Conservation (phyloP, 106 monocot genomes). For the Dendrobium huoshanense region DNA sequence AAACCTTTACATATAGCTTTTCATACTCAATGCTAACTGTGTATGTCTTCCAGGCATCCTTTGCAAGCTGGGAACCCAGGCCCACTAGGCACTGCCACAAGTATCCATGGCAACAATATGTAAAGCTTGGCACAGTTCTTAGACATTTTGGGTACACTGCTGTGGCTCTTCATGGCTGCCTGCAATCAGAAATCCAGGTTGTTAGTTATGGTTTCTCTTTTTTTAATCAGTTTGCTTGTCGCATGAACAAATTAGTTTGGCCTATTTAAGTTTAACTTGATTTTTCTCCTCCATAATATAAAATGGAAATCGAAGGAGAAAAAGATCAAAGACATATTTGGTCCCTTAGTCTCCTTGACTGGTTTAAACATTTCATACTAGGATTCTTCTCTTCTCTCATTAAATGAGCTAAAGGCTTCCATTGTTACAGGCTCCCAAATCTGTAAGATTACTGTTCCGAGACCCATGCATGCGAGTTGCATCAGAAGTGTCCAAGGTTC, state of each 20-base stretch:
- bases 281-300: neutral
- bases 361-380: too few relatives aligned
- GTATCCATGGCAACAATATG: slow-evolving; percentile 63
- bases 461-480: slow-evolving; percentile 58
- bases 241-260: neutral
- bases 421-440: slow-evolving; percentile 33
- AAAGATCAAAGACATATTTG: neutral
- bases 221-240: neutral
- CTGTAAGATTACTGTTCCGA: slow-evolving; percentile 41
- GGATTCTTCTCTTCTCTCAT: neutral
- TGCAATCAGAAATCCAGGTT: slow-evolving; percentile 77
- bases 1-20: neutral
- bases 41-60: slow-evolving; percentile 34
- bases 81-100: slow-evolving; percentile 48
- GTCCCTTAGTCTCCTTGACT: neutral
- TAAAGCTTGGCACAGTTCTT: slow-evolving; percentile 56
- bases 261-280: neutral
- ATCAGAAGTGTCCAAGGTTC: slow-evolving; percentile 52
- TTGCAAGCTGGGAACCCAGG: slow-evolving; percentile 80
- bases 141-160: slow-evolving; percentile 62
- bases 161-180: slow-evolving; percentile 65
- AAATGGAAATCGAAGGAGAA: neutral
- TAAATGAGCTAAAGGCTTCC: neutral
- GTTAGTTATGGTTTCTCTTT: neutral
- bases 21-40: neutral